Evolutionary conservation across 441 rosid genomes (phyloP).

Genomic region (Arabidopsis lyrata): DNA sequence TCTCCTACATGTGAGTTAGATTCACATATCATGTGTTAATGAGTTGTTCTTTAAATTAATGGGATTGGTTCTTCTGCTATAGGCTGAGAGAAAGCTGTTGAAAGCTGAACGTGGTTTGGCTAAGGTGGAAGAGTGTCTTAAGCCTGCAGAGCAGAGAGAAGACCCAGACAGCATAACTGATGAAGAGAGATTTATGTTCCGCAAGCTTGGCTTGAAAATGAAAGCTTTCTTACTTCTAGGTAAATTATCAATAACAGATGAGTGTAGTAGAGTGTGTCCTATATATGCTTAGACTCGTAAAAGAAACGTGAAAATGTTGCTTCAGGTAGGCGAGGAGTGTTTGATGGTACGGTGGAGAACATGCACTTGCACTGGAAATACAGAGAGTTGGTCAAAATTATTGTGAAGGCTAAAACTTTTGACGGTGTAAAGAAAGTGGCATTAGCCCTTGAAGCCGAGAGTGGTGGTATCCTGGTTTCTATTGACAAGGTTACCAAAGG

Average conservation of each 20-base stretch:
- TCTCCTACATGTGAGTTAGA: not conserved
- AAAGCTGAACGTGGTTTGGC: conserved; percentile 77
- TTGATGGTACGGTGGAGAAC: conserved; percentile 95
- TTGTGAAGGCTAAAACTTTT: conserved; percentile 74
- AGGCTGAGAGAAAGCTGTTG: conserved; percentile 79
- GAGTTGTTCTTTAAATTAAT: conserved; percentile 3
- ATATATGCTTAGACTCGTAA: not conserved
- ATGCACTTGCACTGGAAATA: conserved; percentile 99
- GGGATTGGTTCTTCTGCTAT: conserved; percentile 25
- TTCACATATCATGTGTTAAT: not conserved
- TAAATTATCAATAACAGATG: conserved; percentile 41
- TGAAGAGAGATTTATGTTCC: conserved; percentile 98
- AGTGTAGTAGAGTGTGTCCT: not conserved
- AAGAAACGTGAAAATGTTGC: conserved; percentile 34
- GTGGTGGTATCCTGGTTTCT: conserved; percentile 90
- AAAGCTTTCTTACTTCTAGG: conserved; percentile 97
- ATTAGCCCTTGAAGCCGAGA: conserved; percentile 96
- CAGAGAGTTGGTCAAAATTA: conserved; percentile 83
- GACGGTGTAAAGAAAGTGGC: conserved; percentile 89
- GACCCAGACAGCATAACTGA: conserved; percentile 82
- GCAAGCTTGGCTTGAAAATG: conserved; percentile 94
- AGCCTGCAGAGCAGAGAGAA: conserved; percentile 69
- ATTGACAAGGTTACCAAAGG: conserved; percentile 92
- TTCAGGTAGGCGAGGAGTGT: conserved; percentile 96
- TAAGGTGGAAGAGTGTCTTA: conserved; percentile 79